These are phyloP conservation scores for Cladosporium sp. DNA, from an alignment of 2,329 filamentous ascomycete genomes.

Conservation along the genomic window DNA sequence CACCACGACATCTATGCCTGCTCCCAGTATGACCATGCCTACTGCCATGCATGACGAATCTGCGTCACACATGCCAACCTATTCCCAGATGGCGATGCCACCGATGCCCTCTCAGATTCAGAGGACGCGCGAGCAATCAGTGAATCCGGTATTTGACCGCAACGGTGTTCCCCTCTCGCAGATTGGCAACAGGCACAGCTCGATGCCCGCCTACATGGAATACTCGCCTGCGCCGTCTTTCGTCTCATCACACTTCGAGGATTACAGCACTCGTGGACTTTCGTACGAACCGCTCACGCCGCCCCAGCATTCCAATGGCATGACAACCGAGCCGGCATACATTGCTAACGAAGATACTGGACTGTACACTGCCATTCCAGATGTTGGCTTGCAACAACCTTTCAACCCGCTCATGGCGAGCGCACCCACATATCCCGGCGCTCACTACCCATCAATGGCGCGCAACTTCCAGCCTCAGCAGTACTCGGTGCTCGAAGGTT, in stretches of 20 bases:
- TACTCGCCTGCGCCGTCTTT: conserved; percentile 98
- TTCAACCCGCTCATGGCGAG: conserved; percentile 89
- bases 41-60: conserved; percentile 57
- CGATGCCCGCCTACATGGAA: conserved; percentile 98
- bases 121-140: conserved; percentile 83
- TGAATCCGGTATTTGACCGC: conserved; percentile 73
- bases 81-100: conserved; percentile 68
- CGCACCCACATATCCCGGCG: conserved; percentile 75
- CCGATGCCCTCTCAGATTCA: conserved; percentile 68
- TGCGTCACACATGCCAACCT: conserved; percentile 62
- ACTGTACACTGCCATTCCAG: conserved; percentile 90
- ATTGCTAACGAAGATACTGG: conserved; percentile 98
- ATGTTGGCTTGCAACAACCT: conserved; percentile 70
- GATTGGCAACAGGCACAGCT: conserved; percentile 86
- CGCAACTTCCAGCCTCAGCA: conserved; percentile 70
- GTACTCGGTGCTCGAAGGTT: conserved; percentile 87
- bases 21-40: conserved; percentile 28
- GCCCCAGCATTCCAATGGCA: conserved; percentile 81
- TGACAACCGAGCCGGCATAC: conserved; percentile 86
- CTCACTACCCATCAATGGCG: conserved; percentile 70
- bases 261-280: conserved; percentile 93
- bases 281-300: conserved; percentile 97
- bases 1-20: conserved; percentile 24
- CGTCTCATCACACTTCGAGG: conserved; percentile 96
- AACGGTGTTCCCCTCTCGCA: conserved; percentile 81